Evolutionary conservation across 2,329 filamentous ascomycete species (phyloP), one percentile per base, ranked within the genome.

Genomic region (Botrytis hyacinthi): DNA sequence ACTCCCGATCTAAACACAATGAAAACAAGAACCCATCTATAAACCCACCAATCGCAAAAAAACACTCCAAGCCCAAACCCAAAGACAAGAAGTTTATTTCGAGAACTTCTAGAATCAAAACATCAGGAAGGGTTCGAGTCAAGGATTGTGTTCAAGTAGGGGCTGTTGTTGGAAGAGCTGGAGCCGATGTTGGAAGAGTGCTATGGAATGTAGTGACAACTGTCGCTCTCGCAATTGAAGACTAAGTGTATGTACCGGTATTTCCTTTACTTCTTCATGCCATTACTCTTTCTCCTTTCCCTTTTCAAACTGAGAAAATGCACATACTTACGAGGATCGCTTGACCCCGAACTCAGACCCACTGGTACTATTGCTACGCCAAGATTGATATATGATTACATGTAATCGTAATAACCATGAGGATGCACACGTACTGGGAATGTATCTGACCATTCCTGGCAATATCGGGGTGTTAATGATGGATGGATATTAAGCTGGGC

Each of bases 1-100:
- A 42, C 40, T 42, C 12, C 3, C 40, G 40, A 42, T 42, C 40
- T 42, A 42, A 51, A 14, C 48, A 51, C 48, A 51, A 51, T 14
- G 5, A 51, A n/a, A 51, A n/a, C 48, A n/a, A n/a, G 4, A 14
- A n/a, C 26, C 2, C 26, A 51, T n/a, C 48, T 2, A n/a, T 14
- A 7, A n/a, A 51, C 12, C 3, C 10, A 51, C 10, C 26, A 51
- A 0, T 4, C 48, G 26, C 48, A 51, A n/a, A 14, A 51, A 0
- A 3, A 51, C 4, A 26, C 1, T n/a, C 48, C 26, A 6, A 1
- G 2, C n/a, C 26, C 4, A 12, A n/a, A 3, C 0, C 14, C 48
- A 51, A 14, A 51, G 26, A n/a, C 22, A 51, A n/a, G 1, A 51
- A 26, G 9, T 51, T 26, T n/a, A 5, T 51, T 51, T n/a, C 48